Base-by-base conservation (phyloP, 2,329 filamentous ascomycete species). In the Epichloe elymi region DNA sequence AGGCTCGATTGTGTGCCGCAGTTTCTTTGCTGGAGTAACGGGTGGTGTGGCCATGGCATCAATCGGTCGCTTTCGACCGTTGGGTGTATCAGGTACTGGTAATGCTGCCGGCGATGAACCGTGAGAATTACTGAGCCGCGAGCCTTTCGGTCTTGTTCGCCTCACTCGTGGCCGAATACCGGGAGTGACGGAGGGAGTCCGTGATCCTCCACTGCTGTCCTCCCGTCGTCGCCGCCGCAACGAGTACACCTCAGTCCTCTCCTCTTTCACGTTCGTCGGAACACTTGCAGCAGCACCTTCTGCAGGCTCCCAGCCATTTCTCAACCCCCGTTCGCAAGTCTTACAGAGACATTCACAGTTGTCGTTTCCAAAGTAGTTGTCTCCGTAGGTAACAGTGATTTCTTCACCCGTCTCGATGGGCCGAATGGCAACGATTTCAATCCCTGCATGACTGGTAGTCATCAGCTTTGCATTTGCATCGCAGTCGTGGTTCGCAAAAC, bases 401-500 rank as follows among this genome's bases (percentile, higher is more conserved):
- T 98, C 93, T 54, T 98, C 90, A 3, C 90, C 93, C 1, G 85
- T 73, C 11, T 85, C 79, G 54, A 98, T 97, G 53, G 90, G 78
- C 57, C 83, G 81, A 36, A 82, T 80, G 3, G 93, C 88, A 47
- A 95, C 80, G 51, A 98, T 90, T 62, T 94, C 86, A 71, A 98
- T 96, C 37, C 88, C 88, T 52, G 90, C 83, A 51, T 84, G 80
- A 44, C 89, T 88, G 37, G 82, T 85, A 37, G 88, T 96, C 59
- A 87, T 84, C 43, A 98, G 77, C 62, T 83, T 80, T 8, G 90
- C 90, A 70, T 97, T 98, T 35, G 93, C 88, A 58, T 86, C 79
- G 69, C 93, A 98, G 66, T 98, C 93, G 68, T 98, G 93, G 63
- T 98, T 98, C 26, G 93, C 89, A 65, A 98, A 97, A 48, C 93